A percentile compares a stretch with the other conserved stretches of the same genome.
Evolutionary conservation across 192 early-diverging fungal species (phyloP).

Genomic region (Lobulomyces angularis): DNA sequence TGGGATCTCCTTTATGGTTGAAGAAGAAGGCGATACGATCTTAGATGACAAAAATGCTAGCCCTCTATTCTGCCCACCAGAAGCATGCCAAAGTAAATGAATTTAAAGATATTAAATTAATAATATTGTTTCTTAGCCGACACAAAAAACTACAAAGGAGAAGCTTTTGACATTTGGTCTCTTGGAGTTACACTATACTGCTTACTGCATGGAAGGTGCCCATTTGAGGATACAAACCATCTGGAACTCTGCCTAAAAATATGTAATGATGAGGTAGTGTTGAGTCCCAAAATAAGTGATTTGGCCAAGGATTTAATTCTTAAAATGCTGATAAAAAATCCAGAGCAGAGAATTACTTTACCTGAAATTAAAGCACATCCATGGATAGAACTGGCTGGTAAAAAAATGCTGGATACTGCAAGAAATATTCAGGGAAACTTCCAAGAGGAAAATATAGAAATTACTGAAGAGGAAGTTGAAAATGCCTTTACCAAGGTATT

Average conservation of each 20-base stretch:
- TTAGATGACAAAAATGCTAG: conserved; percentile 36
- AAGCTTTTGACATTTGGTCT: conserved; percentile 43
- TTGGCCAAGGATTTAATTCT: conserved; percentile 18
- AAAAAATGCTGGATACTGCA: conserved; percentile 17
- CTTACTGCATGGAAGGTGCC: conserved; percentile 38
- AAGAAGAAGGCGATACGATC: conserved; percentile 19
- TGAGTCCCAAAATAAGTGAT: conserved; percentile 10
- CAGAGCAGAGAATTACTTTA: conserved; percentile 17
- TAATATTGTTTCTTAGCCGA: conserved; percentile 6
- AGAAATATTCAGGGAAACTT: conserved; percentile 42
- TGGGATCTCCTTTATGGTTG: conserved; percentile 47
- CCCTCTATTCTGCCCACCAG: conserved; percentile 39
- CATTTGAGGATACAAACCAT: conserved; percentile 31
- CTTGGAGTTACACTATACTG: conserved; percentile 47
- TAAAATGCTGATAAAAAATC: conserved; percentile 33
- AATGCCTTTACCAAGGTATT: conserved; percentile 36
- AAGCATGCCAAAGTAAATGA: conserved; percentile 32
- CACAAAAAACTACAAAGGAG: conserved; percentile 19
- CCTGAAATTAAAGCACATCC: conserved; percentile 22
- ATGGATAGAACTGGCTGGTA: conserved; percentile 29
- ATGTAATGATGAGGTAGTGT: conserved; percentile 8
- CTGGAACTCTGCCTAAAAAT: conserved; percentile 31
- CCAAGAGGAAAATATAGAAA: conserved; percentile 19
- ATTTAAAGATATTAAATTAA: background rate
- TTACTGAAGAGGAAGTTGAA: conserved; percentile 36